Evolutionary conservation across 2,329 filamentous ascomycete genomes (phyloP), one percentile per base, ranked within the genome.

Genomic region (Penicillium sp.): DNA sequence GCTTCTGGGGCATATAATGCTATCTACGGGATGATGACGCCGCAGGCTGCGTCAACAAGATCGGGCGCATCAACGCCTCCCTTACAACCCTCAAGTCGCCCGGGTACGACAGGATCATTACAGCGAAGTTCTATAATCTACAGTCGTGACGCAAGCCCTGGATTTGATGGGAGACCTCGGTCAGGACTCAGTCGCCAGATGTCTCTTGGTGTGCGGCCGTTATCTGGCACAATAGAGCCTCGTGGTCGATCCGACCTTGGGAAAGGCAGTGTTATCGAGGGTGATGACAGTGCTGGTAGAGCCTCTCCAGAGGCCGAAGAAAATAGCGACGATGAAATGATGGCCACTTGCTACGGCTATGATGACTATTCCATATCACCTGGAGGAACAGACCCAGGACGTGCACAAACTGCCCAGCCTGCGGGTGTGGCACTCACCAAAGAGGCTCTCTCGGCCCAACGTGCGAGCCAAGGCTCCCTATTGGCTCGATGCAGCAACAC

Each of bases 1-100:
- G 44, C 55, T 11, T 73, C 75, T 4, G 65, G 74, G 44, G 76
- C 78, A 19, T 76, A 74, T 59, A 75, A 73, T 47, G 76, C 76
- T 1, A 75, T 77, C 23, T 75, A 69, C 52, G 75, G 75, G 25
- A 68, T 72, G 55, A 70, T 70, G 62, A 70, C 67, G 8, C 66
- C 71, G 3, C 69, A 66, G 31, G 43, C 50, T n/a, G 48, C 44
- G 9, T 59, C 63, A 1, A 53, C 52, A 43, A 59, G 50, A 38
- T 62, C 66, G 1, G 63, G 67, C 48, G 62, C 60, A 2, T 63
- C 68, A 5, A 72, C 69, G 3, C 68, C 69, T 13, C 66, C 66
- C 2, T 55, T 68, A 43, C 73, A 72, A 31, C 72, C 76, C 6
- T 74, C 76, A 29, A 69, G 70, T 53, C 68, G 72, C 0, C 67